Percentiles rank a stretch among this genome's conserved stretches.
These are phyloP conservation scores for Avena insularis DNA, from an alignment of 176 grass and related monocot species.

Conservation along the genomic window DNA sequence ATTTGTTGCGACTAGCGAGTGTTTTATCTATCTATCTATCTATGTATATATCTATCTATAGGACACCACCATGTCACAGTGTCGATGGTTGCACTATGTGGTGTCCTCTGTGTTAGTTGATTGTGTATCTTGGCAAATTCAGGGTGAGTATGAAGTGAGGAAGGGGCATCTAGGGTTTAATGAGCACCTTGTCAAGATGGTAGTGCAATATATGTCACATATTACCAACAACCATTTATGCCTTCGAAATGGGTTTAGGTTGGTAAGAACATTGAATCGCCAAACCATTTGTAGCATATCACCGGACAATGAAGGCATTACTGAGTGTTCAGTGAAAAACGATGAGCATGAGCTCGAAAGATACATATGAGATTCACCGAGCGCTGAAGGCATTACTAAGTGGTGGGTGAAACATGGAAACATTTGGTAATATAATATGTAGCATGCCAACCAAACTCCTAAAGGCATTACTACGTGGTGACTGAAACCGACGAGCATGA, in stretches of 20 bases:
- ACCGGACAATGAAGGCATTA: not conserved
- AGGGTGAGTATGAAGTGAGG: not conserved
- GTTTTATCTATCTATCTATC: too few relatives aligned
- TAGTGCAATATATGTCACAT: not conserved
- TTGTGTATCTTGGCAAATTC: too few relatives aligned
- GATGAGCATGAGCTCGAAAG: not conserved
- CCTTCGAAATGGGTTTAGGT: not conserved
- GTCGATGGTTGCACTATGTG: too few relatives aligned
- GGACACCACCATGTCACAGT: too few relatives aligned
- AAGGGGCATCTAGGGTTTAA: not conserved
- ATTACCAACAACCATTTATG: too few relatives aligned
- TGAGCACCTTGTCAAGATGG: not conserved
- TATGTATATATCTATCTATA: too few relatives aligned
- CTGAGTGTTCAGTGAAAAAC: not conserved
- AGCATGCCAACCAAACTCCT: not conserved
- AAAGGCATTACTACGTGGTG: not conserved
- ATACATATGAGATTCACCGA: not conserved
- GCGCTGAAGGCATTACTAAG: too few relatives aligned
- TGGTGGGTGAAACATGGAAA: too few relatives aligned
- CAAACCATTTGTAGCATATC: not conserved
- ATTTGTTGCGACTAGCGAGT: not conserved
- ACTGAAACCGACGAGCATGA: too few relatives aligned
- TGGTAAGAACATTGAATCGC: not conserved
- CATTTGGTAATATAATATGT: too few relatives aligned
- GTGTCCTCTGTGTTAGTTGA: too few relatives aligned